Percentiles rank a stretch among this genome's conserved stretches.
Evolutionary conservation across 441 rosid species (phyloP).

Genomic region (Eutrema salsugineum): DNA sequence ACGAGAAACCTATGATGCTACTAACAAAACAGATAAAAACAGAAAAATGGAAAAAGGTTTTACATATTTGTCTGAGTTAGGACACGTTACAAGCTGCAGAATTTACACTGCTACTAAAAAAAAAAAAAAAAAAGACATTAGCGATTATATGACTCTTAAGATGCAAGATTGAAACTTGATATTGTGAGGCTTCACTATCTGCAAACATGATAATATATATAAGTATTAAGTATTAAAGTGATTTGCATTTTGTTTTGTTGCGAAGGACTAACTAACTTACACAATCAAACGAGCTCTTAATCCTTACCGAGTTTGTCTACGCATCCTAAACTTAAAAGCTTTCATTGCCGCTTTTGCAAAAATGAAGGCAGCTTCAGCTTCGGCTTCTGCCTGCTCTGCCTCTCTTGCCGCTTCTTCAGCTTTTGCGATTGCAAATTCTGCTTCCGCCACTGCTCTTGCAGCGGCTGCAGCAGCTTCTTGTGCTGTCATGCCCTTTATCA

Average conservation of each 20-base stretch:
- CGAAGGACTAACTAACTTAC: not conserved
- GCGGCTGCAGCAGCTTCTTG: conserved; percentile 85
- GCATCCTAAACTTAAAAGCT: conserved; percentile 45
- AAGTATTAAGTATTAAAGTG: no score
- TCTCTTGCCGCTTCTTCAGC: conserved; percentile 86
- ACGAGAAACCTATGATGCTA: not conserved
- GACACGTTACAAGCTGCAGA: conserved; percentile 17
- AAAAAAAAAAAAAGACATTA: not conserved
- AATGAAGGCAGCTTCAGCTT: conserved; percentile 75
- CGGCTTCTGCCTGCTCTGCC: conserved; percentile 83
- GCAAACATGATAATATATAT: no score
- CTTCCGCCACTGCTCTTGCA: conserved; percentile 86
- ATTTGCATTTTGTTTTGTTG: not conserved
- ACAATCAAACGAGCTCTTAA: not conserved
- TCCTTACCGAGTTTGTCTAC: conserved; percentile 6
- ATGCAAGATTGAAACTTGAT: not conserved
- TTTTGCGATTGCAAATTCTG: conserved; percentile 81
- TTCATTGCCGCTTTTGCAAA: conserved; percentile 67
- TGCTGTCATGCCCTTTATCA: conserved; percentile 66
- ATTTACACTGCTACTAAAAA: conserved; percentile 12
- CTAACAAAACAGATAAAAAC: not conserved
- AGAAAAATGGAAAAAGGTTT: not conserved
- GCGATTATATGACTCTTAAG: not conserved
- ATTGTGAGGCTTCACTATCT: conserved; percentile 5
- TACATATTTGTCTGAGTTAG: conserved; percentile 8